A percentile compares a stretch with the other conserved stretches of the same genome.
phyloP scores from a whole-genome alignment of 2,329 filamentous ascomycete genomes.

The Colletotrichum tropicicola region DNA sequence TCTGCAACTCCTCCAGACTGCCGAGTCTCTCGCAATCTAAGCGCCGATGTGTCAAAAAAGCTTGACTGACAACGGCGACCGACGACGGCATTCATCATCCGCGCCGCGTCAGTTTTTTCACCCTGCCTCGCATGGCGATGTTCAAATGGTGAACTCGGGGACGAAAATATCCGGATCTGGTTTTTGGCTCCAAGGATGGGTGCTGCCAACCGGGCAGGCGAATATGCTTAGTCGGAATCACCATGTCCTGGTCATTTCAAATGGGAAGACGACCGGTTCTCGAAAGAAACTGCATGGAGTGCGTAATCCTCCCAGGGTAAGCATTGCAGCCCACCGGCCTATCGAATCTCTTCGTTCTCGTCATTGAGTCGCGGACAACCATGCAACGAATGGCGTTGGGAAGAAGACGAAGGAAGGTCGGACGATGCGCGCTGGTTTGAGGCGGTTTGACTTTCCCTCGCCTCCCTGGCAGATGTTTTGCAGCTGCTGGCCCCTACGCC shows the following conservation, averaged over 20 bases:
- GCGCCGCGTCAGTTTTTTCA: not conserved
- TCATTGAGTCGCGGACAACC: not conserved
- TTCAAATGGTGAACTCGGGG: not conserved
- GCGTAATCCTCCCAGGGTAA: not conserved
- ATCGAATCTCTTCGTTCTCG: slow-evolving; percentile 4
- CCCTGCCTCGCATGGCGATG: not conserved
- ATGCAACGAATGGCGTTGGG: slow-evolving; percentile 8
- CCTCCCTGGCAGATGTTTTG: slow-evolving; percentile 8
- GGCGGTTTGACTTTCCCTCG: slow-evolving; percentile 12
- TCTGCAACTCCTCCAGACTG: not conserved
- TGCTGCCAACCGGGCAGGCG: not conserved
- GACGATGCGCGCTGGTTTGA: slow-evolving; percentile 21
- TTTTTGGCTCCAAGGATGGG: not conserved
- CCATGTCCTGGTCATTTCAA: not conserved
- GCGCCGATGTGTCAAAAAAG: not conserved
- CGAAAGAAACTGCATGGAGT: not conserved
- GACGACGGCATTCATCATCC: slow-evolving; percentile 5
- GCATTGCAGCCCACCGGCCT: not conserved
- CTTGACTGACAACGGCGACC: not conserved
- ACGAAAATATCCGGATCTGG: slow-evolving; percentile 6
- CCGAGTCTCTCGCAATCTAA: not conserved
- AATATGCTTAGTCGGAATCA: not conserved
- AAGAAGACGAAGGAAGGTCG: slow-evolving; percentile 1
- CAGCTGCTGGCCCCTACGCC: not conserved
- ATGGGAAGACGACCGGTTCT: not conserved